Evolutionary conservation across 75 land plant species (phyloP).

Genomic region (Isoetes taiwanensis): DNA sequence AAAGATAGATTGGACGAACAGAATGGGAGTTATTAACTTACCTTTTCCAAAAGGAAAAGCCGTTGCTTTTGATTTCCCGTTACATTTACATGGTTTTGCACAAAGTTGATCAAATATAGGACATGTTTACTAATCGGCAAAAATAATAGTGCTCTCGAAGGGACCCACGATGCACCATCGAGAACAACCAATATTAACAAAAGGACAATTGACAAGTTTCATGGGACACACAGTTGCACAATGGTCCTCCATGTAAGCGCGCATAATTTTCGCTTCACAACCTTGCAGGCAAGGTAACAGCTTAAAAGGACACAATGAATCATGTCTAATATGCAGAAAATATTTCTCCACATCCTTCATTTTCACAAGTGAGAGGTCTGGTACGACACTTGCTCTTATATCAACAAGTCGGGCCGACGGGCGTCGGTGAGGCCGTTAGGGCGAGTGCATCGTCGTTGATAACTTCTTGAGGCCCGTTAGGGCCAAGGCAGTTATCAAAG

Average conservation of each 20-base stretch:
- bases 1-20: no score
- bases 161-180: slow-evolving; percentile 15
- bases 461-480: no score
- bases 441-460: no score
- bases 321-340: slow-evolving; percentile 15
- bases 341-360: slow-evolving; percentile 11
- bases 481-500: no score
- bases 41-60: slow-evolving; percentile 15
- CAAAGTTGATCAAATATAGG: slow-evolving; percentile 5
- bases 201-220: slow-evolving; percentile 16
- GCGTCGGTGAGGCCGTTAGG: no score
- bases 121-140: slow-evolving; percentile 9
- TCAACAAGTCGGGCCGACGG: no score
- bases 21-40: no score
- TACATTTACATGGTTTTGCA: slow-evolving; percentile 6
- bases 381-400: slow-evolving; percentile 16
- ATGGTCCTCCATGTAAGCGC: slow-evolving; percentile 13
- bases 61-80: slow-evolving; percentile 4
- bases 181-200: slow-evolving; percentile 9
- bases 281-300: slow-evolving; percentile 12
- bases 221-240: slow-evolving; percentile 15
- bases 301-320: slow-evolving; percentile 12
- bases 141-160: slow-evolving; percentile 8
- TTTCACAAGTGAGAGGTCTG: slow-evolving; percentile 10
- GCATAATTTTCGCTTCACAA: neutral